Percentiles rank a stretch among this genome's conserved stretches.
phyloP scores from a whole-genome alignment of 805 yeast genomes.

The Wilhelminamyces savonicus region DNA sequence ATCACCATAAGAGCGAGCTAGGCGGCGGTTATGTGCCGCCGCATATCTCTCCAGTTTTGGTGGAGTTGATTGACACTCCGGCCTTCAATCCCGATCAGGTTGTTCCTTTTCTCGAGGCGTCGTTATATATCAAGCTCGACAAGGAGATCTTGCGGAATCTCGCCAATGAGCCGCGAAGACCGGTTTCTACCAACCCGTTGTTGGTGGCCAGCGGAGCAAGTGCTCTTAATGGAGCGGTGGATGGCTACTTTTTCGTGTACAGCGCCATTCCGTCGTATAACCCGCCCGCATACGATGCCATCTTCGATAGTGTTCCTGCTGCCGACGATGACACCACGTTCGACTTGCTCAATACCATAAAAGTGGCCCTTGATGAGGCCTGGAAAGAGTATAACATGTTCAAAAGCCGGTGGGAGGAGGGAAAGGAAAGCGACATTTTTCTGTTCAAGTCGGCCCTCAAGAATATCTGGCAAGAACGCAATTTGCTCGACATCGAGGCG shows the following conservation, averaged over 20 bases:
- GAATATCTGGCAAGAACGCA: constrained; percentile 48
- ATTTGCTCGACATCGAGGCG: constrained; percentile 12
- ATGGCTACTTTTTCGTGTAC: constrained; percentile 67
- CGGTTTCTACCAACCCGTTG: constrained; percentile 60
- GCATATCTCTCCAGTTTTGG: constrained; percentile 48
- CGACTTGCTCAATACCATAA: constrained; percentile 39
- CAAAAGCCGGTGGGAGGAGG: constrained; percentile 51
- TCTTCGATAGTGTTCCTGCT: constrained; percentile 8
- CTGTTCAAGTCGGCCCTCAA: constrained; percentile 53
- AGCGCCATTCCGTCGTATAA: constrained; percentile 57
- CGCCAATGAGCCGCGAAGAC: constrained; percentile 55
- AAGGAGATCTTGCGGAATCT: constrained; percentile 53
- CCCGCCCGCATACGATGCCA: constrained; percentile 53
- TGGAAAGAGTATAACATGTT: constrained; percentile 64
- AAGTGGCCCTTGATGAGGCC: constrained; percentile 59
- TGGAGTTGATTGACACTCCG: constrained; percentile 73
- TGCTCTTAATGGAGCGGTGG: constrained; percentile 68
- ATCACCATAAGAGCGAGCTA: constrained; percentile 5
- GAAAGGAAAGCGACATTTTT: constrained; percentile 63
- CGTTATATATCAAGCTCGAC: constrained; percentile 56
- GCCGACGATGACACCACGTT: constrained; percentile 17
- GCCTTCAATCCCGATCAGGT: constrained; percentile 59
- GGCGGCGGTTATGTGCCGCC: constrained; percentile 32
- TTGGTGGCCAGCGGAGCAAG: constrained; percentile 76
- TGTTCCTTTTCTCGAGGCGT: constrained; percentile 72